Base-by-base conservation (phyloP, 805 yeast species). In the Myxozyma melibiosi region DNA sequence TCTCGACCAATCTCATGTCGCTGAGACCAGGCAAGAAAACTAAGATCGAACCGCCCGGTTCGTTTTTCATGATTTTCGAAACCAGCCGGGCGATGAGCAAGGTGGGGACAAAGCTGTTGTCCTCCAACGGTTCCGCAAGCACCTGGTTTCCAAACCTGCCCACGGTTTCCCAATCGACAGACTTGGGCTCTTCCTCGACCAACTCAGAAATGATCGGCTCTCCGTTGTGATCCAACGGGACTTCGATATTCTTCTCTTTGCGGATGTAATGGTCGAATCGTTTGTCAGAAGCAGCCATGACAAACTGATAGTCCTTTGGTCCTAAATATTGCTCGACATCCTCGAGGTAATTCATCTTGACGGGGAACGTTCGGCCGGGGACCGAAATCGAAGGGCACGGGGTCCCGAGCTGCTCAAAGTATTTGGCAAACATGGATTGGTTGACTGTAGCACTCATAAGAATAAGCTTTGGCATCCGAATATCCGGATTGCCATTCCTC, bases 341-440 rank as follows among this genome's bases (percentile, higher is more conserved):
- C 53, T 88, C 94, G 58, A 94, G 76, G 66, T 82, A 91, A 57
- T 73, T 75, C 67, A 90, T 96, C 52, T 81, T 69, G 31, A 92
- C 95, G 0, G 99, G 98, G 71, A 87, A 94, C 0, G 98, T 92
- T 63, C 98, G 78, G 0, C 99, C 99, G 63, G 86, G 88, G 58
- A 92, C 90, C 68, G 90, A 96, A 38, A 86, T 78, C 58, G 85
- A 87, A 14, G 84, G 84, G 18, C 82, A 70, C 2, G 72, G 72
- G 2, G 72, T 18, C 9, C 20, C 35, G 25, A 14, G 35, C 9
- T 34, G 2, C 31, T 30, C 72, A 68, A 92, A 92, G 67, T 86
- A 92, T 16, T 77, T 74, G 51, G 79, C 75, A 73, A 90, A 92
- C 28, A 81, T 13, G 7, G 28, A 30, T 11, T 48, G 41, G 22